Conservation (phyloP, 2,329 filamentous ascomycete species). For the Arthroderma sp. region DNA sequence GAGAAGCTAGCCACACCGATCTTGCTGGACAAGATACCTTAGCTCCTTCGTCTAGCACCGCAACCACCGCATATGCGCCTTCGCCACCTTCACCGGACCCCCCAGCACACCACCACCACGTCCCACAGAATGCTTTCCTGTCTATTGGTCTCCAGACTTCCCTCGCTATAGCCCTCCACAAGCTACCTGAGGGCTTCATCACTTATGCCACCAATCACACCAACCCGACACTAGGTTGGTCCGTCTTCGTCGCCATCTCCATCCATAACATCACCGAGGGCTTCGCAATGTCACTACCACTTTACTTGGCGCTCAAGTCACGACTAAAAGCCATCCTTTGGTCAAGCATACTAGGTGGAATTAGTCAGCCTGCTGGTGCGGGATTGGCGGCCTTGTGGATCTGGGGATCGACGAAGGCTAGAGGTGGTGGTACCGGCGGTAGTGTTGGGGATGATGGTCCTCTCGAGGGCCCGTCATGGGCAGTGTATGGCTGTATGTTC, state of each 20-base stretch:
- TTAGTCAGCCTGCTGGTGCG: conserved; percentile 78
- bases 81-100: conserved; percentile 19
- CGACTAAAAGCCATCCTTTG: conserved; percentile 72
- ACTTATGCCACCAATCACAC: conserved; percentile 97
- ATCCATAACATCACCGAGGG: conserved; percentile 98
- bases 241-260: conserved; percentile 88
- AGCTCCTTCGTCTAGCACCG: background rate
- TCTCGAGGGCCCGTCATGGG: conserved; percentile 38
- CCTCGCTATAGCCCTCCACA: conserved; percentile 89
- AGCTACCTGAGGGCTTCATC: conserved; percentile 76
- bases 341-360: conserved; percentile 69
- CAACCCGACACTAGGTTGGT: conserved; percentile 74
- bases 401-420: conserved; percentile 48
- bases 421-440: conserved; percentile 16
- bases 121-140: conserved; percentile 84
- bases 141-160: conserved; percentile 93
- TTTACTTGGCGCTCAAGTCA: conserved; percentile 80
- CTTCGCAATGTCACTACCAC: conserved; percentile 80
- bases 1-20: background rate
- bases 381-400: conserved; percentile 79
- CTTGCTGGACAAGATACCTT: background rate
- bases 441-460: conserved; percentile 12
- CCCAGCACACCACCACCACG: conserved; percentile 73
- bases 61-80: conserved; percentile 6
- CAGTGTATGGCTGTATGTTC: conserved; percentile 55